Evolutionary conservation across 2,329 filamentous ascomycete species (phyloP), one percentile per base, ranked within the genome.

Genomic region (Penicillium sp.): DNA sequence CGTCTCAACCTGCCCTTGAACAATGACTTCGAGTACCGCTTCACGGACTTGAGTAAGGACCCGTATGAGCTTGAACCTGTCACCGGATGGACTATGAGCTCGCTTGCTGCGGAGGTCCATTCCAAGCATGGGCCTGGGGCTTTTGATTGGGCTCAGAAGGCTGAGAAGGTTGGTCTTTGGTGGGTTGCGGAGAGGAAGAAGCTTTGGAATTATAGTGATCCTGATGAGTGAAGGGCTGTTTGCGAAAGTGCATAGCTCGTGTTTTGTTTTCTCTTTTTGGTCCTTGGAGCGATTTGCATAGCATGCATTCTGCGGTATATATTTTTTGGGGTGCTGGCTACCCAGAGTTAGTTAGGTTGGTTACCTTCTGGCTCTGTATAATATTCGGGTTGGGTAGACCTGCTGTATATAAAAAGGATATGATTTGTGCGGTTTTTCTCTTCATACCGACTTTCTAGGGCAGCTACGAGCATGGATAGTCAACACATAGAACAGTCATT

Each of bases 1-100:
- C 56, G 81, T 84, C 58, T 92, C 89, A 65, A 65, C 16, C 86
- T 97, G 53, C 86, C 90, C 5, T 86, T 93, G 67, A 84, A 89
- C 68, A 90, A 95, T 73, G 89, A 90, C 51, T 88, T 79, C 25
- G 63, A 66, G 36, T 73, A 65, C 49, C 41, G 60, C 16, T 76
- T 77, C 55, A 72, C 73, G 2, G 62, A 75, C 45, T 59, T 69
- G 5, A 61, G 63, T 1, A 65, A 55, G 2, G 73, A 76, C 53
- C 72, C 74, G 3, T 55, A 71, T 29, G 75, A 77, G 57, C 40
- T 64, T 4, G 43, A 69, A 9, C 60, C 68, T 1, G 54, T 74
- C 8, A 70, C 68, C 27, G 65, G 66, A 23, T 74, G 72, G 66
- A 66, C 68, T 11, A 53, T 70, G 23, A 36, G 58, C 1, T 63